Evolutionary conservation across 1,139 yeast species (phyloP), one percentile per base, ranked within the genome.

Genomic region (Suhomyces maxii): DNA sequence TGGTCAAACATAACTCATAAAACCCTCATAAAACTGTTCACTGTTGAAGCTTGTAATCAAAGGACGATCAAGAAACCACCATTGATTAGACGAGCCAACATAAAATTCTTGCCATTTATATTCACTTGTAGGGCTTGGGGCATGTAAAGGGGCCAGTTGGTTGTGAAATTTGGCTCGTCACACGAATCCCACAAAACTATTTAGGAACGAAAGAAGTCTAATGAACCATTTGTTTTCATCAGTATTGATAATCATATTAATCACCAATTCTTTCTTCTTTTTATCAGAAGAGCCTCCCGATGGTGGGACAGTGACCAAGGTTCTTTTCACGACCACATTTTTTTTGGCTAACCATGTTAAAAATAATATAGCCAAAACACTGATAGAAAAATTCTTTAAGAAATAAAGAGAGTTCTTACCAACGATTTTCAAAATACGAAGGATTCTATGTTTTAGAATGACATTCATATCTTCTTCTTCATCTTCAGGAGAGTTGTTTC

Each of bases 161-260:
- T 18, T 18, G 18, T 18, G 23, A 6, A 18, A 18, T 4, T 30
- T 12, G 13, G 11, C 23, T 28, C 13, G 33, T 34, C 28, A 70
- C n/a, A 73, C 77, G 61, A 75, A 74, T 8, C 79, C 79, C 23
- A 75, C 77, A 60, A 73, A 71, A 44, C 73, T 65, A 57, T 74
- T 73, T 40, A 75, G 54, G 44, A 75, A 55, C 26, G 53, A 58
- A 40, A 74, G 67, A 49, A 75, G 56, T 50, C 78, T 64, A 37
- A 75, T 65, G 44, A 75, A 74, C 79, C 79, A 75, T 57, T 71
- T 74, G 55, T 75, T 73, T 51, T 74, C 77, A 49, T 70, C 67
- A 9, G 77, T 69, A 51, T 72, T 71, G 46, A 75, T 61, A 23
- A 73, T 63, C 78, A 75, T 73, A 51, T 73, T 73, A 47, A 75